A percentile compares a stretch with the other conserved stretches of the same genome.
phyloP scores from a whole-genome alignment of 768 basidiomycete genomes.

The Lyophyllum shimeji region DNA sequence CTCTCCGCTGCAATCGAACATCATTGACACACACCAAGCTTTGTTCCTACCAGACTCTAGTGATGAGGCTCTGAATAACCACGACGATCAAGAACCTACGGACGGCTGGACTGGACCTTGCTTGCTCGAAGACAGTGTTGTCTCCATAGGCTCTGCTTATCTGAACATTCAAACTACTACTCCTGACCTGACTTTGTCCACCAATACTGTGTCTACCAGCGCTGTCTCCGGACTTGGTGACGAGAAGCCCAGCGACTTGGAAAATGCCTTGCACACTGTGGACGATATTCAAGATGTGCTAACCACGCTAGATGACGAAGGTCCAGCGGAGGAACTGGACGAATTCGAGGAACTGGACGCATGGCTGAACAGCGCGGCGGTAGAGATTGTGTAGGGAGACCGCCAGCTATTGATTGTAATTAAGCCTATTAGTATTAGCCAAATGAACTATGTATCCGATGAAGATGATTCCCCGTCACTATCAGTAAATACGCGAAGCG shows the following conservation, averaged over 20 bases:
- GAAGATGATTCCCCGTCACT: conserved; percentile 3
- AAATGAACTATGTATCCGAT: conserved; percentile 10
- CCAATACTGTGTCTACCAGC: not conserved
- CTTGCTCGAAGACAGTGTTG: conserved; percentile 22
- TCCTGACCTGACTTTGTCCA: conserved; percentile 2
- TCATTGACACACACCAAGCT: not conserved
- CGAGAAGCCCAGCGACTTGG: not conserved
- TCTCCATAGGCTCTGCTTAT: conserved; percentile 30
- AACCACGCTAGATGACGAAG: not conserved
- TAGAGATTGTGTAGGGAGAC: conserved; percentile 43
- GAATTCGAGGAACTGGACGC: conserved; percentile 66
- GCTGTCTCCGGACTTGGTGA: not conserved
- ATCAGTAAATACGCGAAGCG: conserved; percentile 60
- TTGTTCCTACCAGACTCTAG: conserved; percentile 6
- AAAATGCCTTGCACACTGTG: not conserved
- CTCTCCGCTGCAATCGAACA: not conserved
- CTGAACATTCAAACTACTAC: conserved; percentile 1
- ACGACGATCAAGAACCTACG: not conserved
- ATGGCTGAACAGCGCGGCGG: conserved; percentile 66
- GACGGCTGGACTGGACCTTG: not conserved
- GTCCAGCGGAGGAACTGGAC: conserved; percentile 31
- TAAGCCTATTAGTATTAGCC: not conserved
- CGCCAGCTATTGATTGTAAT: conserved; percentile 1
- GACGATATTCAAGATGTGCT: not conserved
- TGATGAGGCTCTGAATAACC: not conserved